phyloP scores from a whole-genome alignment of 257 asterid species.

The Cynanchum wilfordii region DNA sequence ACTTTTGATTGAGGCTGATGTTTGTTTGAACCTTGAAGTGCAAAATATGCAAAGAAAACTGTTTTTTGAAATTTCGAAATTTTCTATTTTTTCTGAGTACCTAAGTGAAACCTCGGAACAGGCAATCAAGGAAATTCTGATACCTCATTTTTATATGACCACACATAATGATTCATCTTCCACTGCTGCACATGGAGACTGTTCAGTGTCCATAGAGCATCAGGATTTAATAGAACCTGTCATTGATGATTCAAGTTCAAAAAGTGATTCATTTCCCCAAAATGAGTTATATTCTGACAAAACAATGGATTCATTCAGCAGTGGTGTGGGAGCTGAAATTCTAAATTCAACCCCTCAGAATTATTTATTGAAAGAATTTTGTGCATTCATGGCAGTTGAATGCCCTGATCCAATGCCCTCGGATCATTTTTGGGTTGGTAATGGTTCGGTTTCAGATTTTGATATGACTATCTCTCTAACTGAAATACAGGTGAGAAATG shows the following conservation, averaged over 20 bases:
- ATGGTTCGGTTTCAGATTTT: conserved; percentile 67
- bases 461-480: conserved; percentile 66
- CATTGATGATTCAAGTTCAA: conserved; percentile 34
- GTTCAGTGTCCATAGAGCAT: conserved; percentile 27
- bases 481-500: conserved; percentile 63
- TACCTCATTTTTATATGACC: conserved; percentile 27
- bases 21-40: conserved; percentile 39
- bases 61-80: conserved; percentile 52
- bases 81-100: conserved; percentile 67
- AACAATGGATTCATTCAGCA: conserved; percentile 17
- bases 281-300: conserved; percentile 35
- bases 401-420: conserved; percentile 34
- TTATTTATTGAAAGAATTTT: conserved; percentile 61
- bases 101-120: conserved; percentile 37
- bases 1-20: conserved; percentile 60
- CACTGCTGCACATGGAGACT: conserved; percentile 30
- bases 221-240: conserved; percentile 23
- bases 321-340: conserved; percentile 24
- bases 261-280: conserved; percentile 31
- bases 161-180: conserved; percentile 29
- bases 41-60: conserved; percentile 39
- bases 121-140: conserved; percentile 33
- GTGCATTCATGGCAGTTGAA: conserved; percentile 46
- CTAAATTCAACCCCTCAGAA: conserved; percentile 41
- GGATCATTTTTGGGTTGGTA: conserved; percentile 68